Evolutionary conservation across 768 basidiomycete species (phyloP).

Genomic region (Rhodotorula graminis): DNA sequence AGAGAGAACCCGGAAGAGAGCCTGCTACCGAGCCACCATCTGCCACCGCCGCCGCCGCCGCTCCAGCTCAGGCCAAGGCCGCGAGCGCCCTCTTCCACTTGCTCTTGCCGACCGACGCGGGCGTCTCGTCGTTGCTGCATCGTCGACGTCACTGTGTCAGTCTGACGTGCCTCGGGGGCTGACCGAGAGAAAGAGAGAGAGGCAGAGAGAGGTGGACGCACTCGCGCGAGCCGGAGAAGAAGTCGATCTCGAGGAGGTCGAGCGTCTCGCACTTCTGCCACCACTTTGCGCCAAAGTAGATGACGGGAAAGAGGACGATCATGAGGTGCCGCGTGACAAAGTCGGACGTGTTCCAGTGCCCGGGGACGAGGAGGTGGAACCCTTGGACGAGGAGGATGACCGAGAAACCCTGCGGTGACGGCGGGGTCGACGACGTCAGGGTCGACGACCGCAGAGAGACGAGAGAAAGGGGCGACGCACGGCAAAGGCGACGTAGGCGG

Average conservation of each 20-base stretch:
- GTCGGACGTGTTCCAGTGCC: background rate
- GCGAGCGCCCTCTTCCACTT: background rate
- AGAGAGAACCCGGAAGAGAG: background rate
- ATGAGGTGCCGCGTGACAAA: slow-evolving; percentile 23
- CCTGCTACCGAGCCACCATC: no score
- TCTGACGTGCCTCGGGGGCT: no score
- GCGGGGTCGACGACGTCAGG: background rate
- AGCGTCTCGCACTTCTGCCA: background rate
- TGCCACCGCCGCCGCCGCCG: no score
- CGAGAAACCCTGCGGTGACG: slow-evolving; percentile 15
- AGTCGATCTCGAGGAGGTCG: slow-evolving; percentile 14
- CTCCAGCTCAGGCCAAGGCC: background rate
- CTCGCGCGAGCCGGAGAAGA: slow-evolving; percentile 20
- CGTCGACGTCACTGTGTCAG: background rate
- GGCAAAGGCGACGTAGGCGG: background rate
- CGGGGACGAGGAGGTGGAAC: slow-evolving; percentile 17
- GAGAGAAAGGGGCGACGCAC: background rate
- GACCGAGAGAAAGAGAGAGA: no score
- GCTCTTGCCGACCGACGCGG: background rate
- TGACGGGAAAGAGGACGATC: slow-evolving; percentile 12
- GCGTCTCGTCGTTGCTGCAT: background rate
- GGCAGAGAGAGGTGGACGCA: background rate
- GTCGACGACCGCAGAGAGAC: no score
- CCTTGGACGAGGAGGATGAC: slow-evolving; percentile 15
- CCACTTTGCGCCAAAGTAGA: slow-evolving; percentile 5